Conservation (phyloP, 208 protist species). For the Leptomonas pyrrhocoris region DNA sequence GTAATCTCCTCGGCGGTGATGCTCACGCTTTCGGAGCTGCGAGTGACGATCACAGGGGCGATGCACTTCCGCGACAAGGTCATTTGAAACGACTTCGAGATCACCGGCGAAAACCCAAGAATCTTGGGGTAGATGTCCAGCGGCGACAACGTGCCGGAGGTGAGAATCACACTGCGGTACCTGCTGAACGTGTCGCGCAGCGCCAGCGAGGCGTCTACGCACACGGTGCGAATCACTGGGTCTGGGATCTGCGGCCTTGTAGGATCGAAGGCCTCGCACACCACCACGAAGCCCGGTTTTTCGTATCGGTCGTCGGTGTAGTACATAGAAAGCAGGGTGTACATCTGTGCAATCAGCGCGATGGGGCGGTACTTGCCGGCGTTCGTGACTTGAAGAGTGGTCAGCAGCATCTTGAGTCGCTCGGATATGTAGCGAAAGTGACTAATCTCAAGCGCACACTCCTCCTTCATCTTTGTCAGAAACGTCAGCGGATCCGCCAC, state of each 20-base stretch:
- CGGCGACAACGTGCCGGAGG: conserved; percentile 97
- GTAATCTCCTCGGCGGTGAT: conserved; percentile 90
- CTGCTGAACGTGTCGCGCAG: conserved; percentile 95
- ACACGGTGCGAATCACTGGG: conserved; percentile 91
- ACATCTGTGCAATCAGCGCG: conserved; percentile 94
- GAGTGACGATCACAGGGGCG: conserved; percentile 93
- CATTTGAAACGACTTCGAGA: conserved; percentile 95
- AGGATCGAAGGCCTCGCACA: conserved; percentile 97
- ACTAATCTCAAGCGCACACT: conserved; percentile 84
- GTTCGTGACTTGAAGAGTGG: conserved; percentile 96
- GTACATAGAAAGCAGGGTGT: conserved; percentile 94
- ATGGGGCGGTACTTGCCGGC: conserved; percentile 93
- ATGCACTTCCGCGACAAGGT: conserved; percentile 96
- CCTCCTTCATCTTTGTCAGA: conserved; percentile 87
- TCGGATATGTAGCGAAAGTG: conserved; percentile 88
- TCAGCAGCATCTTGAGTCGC: conserved; percentile 94
- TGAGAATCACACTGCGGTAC: conserved; percentile 97
- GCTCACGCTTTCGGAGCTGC: conserved; percentile 87
- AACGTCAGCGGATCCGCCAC: conserved; percentile 89
- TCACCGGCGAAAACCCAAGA: conserved; percentile 95
- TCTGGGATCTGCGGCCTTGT: conserved; percentile 87
- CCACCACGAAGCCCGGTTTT: conserved; percentile 90
- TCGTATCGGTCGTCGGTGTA: conserved; percentile 90
- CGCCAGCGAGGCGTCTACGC: conserved; percentile 97
- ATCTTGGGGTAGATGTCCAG: conserved; percentile 99